Evolutionary conservation across 2,329 filamentous ascomycete genomes (phyloP).

Genomic region (Elsinoe necatrix): DNA sequence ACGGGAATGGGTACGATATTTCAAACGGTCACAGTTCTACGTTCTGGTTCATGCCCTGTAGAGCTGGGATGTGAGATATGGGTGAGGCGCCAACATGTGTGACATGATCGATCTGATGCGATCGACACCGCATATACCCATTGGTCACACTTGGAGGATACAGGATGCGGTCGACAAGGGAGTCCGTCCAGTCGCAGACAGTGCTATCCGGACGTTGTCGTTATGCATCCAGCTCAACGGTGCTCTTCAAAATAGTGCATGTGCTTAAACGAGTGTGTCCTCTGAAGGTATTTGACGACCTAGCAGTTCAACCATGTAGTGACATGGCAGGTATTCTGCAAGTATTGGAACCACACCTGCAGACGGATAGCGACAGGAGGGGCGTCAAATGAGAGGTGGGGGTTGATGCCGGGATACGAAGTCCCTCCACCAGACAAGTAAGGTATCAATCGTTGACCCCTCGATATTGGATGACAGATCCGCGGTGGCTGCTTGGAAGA

Average conservation of each 20-base stretch:
- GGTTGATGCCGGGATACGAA: not conserved
- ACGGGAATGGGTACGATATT: slow-evolving; percentile 10
- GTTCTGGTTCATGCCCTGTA: not conserved
- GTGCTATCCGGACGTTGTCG: slow-evolving; percentile 3
- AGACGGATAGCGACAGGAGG: not conserved
- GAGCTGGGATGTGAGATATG: not conserved
- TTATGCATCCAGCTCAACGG: slow-evolving; percentile 6
- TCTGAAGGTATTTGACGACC: not conserved
- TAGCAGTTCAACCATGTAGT: not conserved
- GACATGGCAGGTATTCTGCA: not conserved
- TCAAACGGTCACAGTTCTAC: slow-evolving; percentile 12
- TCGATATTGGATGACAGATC: not conserved
- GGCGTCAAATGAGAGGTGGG: slow-evolving; percentile 5
- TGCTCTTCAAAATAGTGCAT: not conserved
- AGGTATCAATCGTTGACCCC: too few species aligned
- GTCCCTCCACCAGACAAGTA: not conserved
- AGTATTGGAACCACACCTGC: not conserved
- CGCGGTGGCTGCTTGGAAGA: not conserved
- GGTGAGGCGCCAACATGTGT: not conserved
- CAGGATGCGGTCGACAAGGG: not conserved
- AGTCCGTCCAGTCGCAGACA: not conserved
- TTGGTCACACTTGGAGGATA: not conserved
- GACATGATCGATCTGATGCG: not conserved
- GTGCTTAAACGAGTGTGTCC: not conserved
- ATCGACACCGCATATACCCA: not conserved